These are phyloP conservation scores for Picochlorum costavermella DNA, from an alignment of 139 green algal species.

Conservation along the genomic window DNA sequence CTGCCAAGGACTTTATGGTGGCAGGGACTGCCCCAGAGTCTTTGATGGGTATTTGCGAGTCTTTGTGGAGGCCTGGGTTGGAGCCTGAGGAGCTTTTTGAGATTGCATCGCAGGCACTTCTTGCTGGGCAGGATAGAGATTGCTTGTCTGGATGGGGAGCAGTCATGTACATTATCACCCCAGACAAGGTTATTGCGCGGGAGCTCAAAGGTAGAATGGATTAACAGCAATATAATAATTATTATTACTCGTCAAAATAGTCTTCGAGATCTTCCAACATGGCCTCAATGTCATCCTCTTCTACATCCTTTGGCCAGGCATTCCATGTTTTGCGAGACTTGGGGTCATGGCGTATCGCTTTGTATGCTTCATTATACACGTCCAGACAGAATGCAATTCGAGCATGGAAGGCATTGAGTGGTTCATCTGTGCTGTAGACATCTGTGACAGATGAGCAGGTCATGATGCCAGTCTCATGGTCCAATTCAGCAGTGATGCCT, in stretches of 20 bases:
- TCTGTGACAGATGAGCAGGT: constrained; percentile 55
- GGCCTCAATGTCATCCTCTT: constrained; percentile 76
- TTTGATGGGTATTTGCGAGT: constrained; percentile 95
- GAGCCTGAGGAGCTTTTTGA: constrained; percentile 96
- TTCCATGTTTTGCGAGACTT: constrained; percentile 1
- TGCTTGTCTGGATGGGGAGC: constrained; percentile 92
- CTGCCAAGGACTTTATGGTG: constrained; percentile 94
- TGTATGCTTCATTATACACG: constrained; percentile 87
- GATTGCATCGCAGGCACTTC: constrained; percentile 80
- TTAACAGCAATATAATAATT: constrained; percentile 27
- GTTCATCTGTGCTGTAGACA: constrained; percentile 62
- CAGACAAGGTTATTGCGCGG: constrained; percentile 68
- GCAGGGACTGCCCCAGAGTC: constrained; percentile 80
- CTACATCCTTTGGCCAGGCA: constrained; percentile 48
- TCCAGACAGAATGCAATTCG: constrained; percentile 95
- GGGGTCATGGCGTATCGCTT: constrained; percentile 36
- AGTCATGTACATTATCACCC: constrained; percentile 89
- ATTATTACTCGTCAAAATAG: constrained; percentile 23
- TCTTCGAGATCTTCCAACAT: constrained; percentile 65
- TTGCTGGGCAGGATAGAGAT: constrained; percentile 85
- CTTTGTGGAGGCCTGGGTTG: constrained; percentile 83
- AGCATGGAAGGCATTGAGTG: constrained; percentile 81
- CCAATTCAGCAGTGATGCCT: constrained; percentile 79
- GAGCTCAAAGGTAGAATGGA: constrained; percentile 89
- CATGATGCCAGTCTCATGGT: constrained; percentile 71